Evolutionary conservation across 163 green algal species (phyloP).

Genomic region (Scenedesmus sp.): DNA sequence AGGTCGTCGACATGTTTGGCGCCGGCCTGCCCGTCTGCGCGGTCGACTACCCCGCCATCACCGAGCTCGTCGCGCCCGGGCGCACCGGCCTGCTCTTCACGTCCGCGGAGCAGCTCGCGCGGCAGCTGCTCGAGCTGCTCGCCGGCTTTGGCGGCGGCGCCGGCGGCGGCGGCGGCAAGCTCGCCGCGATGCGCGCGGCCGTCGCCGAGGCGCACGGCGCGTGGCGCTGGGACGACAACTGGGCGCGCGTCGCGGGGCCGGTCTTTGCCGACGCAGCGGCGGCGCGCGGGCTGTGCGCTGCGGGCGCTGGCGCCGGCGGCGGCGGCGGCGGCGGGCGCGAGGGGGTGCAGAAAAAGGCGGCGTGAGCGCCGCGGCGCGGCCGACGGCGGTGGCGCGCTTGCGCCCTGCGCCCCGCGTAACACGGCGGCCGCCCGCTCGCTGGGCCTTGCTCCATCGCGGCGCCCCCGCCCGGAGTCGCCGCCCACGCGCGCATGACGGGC

Average conservation of each 20-base stretch:
- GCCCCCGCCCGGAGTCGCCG: too few species aligned
- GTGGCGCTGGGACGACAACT: constrained; percentile 62
- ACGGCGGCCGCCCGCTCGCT: too few species aligned
- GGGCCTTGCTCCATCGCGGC: too few species aligned
- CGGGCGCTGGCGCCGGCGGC: background rate
- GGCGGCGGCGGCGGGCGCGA: constrained; percentile 3
- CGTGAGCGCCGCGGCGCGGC: too few species aligned
- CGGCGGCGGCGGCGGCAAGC: background rate
- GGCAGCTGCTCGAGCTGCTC: constrained; percentile 72
- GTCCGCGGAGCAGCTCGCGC: constrained; percentile 66
- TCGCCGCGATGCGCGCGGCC: constrained; percentile 37
- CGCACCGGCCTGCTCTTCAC: constrained; percentile 87
- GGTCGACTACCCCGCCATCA: constrained; percentile 80
- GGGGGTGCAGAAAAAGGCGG: background rate
- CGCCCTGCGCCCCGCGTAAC: too few species aligned
- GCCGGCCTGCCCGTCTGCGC: constrained; percentile 85
- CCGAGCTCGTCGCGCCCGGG: constrained; percentile 80
- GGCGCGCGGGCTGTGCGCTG: too few species aligned
- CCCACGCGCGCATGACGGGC: too few species aligned
- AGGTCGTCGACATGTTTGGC: constrained; percentile 97
- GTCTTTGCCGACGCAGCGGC: constrained; percentile 24
- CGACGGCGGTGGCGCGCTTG: too few species aligned
- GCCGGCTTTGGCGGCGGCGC: constrained; percentile 41
- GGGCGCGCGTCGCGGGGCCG: constrained; percentile 52
- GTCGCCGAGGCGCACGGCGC: constrained; percentile 41